Base-by-base conservation (phyloP, 495 filamentous ascomycete species). In the Penicillium flavigenum region DNA sequence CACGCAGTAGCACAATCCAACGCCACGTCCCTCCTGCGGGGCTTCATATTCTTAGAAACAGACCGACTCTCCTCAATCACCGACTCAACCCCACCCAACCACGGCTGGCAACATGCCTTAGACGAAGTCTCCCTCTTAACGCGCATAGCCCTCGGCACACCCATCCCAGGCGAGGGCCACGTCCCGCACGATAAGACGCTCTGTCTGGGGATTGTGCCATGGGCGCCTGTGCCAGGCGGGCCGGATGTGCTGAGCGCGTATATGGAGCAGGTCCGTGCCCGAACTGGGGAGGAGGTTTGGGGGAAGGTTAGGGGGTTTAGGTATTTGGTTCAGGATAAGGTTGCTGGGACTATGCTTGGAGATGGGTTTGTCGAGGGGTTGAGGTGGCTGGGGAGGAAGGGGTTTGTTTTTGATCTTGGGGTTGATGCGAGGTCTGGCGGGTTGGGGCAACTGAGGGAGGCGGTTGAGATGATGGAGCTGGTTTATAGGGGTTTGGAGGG, bases 11-110 rank as follows among this genome's bases (percentile, higher is more conserved):
- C 36, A 8, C 14, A 38, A 38, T 8, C 36, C 16, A 39, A 39
- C 45, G 0, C 11, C 51, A 2, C 64, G 11, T 5, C 66, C 17
- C 65, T 63, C 7, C 57, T 87, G 10, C 72, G 79, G 7, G 90
- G 89, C 17, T 92, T 91, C 73, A 79, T 96, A 47, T 88, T 91
- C 71, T 65, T 95, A 41, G 92, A 96, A 71, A 84, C 88, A 16
- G 91, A 95, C 73, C 86, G 90, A 42, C 79, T 85, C 49, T 81
- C 86, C 52, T 55, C 53, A 14, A 24, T 22, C 1, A 39, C 16
- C 2, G 16, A 7, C 11, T 29, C 47, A 7, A 20, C 32, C 20
- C 12, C 43, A 36, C 22, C 11, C 7, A 27, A 22, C 47, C 47
- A 29, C 16, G 76, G 76, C 49, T 85, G 82, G 83, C 62, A 51